Evolutionary conservation across 768 basidiomycete species (phyloP), one percentile per base, ranked within the genome.

Genomic region (Mycena venus): DNA sequence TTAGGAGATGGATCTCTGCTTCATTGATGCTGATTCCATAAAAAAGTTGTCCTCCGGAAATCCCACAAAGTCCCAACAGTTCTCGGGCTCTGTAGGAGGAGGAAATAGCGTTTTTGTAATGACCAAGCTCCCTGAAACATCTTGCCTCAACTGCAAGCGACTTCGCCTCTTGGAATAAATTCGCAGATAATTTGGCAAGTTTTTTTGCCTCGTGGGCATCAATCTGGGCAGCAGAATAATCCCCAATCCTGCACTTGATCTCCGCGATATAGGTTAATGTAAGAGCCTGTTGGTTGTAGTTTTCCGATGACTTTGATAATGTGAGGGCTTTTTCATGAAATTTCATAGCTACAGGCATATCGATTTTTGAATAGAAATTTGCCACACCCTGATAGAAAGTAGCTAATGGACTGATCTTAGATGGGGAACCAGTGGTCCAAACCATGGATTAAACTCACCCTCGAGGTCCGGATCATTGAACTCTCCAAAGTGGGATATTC

Each of bases 401-500:
- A 12, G 40, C 66, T 59, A 44, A 7, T 40, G n/a, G 4, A 8
- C 21, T n/a, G n/a, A 38, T 61, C 21, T n/a, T 12, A 4, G 4
- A 7, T 10, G n/a, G 17, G 19, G 40, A 21, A 61, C 21, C n/a
- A 4, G 15, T 17, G 42, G 4, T 42, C 19, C 32, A 6, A 23
- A 58, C 3, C 23, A 42, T 1, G 27, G 1, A 19, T 2, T 27
- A 31, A 25, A 47, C 40, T 31, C n/a, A 68, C 67, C 10, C 11
- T 68, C 67, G 47, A 68, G 55, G 7, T 15, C n/a, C 8, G 67
- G 68, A 60, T 69, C 61, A 25, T 44, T 2, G 5, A 62, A 23
- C 3, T 62, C 2, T 23, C 23, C 0, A 29, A 62, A 25, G 1
- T 49, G 32, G 4, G 44, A 38, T 23, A 19, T 17, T 1, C 23